Percentiles rank a stretch among this genome's conserved stretches.
Conservation (phyloP, 805 yeast species). For the Saccharomycopsis malanga region DNA sequence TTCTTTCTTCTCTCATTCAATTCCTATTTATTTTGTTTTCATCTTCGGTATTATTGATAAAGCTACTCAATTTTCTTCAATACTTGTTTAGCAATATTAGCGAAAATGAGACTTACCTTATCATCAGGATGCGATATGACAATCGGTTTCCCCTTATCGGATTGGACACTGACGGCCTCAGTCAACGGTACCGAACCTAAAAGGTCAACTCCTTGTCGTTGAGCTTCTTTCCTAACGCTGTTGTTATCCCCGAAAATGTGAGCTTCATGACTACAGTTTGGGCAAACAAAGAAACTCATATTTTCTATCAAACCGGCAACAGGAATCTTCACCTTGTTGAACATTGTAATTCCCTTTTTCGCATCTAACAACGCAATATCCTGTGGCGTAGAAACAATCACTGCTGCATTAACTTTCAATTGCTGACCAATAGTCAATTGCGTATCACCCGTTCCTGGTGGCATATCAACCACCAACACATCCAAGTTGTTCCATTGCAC, state of each 20-base stretch:
- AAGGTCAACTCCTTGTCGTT: slow-evolving; percentile 39
- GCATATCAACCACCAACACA: slow-evolving; percentile 71
- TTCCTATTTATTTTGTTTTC: too few species aligned
- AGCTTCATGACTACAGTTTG: slow-evolving; percentile 65
- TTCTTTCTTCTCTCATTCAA: too few species aligned
- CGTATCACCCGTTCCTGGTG: slow-evolving; percentile 89
- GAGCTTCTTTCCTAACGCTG: slow-evolving; percentile 45
- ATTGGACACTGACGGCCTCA: slow-evolving; percentile 48
- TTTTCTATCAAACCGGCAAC: slow-evolving; percentile 73
- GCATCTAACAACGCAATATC: slow-evolving; percentile 80
- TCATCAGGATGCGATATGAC: slow-evolving; percentile 39
- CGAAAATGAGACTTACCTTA: slow-evolving; percentile 36
- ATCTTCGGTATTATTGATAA: too few species aligned
- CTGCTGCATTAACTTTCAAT: slow-evolving; percentile 68
- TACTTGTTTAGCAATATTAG: slow-evolving; percentile 39
- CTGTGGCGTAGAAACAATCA: slow-evolving; percentile 81
- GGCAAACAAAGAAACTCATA: slow-evolving; percentile 73
- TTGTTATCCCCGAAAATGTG: slow-evolving; percentile 63
- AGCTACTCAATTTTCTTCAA: too few species aligned
- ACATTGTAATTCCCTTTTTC: slow-evolving; percentile 73
- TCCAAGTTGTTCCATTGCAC: slow-evolving; percentile 70
- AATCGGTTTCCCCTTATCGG: slow-evolving; percentile 63
- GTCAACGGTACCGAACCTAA: slow-evolving; percentile 65
- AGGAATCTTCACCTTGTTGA: slow-evolving; percentile 62
- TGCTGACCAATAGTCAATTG: slow-evolving; percentile 80